phyloP scores from a whole-genome alignment of 306 rosid species.

The Dryas drummondii region DNA sequence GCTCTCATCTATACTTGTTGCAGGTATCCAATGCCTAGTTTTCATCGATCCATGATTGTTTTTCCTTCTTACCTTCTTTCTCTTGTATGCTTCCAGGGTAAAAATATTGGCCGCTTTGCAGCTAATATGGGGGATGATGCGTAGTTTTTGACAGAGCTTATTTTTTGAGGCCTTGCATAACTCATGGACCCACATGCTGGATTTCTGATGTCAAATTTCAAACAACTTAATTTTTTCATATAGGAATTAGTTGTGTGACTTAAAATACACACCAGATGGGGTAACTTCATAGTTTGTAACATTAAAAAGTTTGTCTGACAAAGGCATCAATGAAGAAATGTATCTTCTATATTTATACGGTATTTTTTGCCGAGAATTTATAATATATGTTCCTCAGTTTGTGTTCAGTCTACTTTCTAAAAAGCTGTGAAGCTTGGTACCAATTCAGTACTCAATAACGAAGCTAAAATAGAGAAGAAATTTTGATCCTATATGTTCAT shows the following conservation, averaged over 20 bases:
- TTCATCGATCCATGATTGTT: background rate
- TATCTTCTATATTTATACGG: background rate
- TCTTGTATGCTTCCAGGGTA: slow-evolving; percentile 50
- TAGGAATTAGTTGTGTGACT: background rate
- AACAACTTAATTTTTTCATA: background rate
- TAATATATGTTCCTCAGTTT: too few species aligned
- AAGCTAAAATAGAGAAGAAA: too few species aligned
- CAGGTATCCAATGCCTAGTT: too few species aligned
- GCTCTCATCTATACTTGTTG: too few species aligned
- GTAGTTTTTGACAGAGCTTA: background rate
- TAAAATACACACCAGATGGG: background rate
- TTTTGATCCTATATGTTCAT: too few species aligned
- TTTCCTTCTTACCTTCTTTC: background rate
- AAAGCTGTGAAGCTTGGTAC: too few species aligned
- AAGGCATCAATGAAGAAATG: background rate
- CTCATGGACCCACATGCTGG: background rate
- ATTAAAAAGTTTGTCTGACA: background rate
- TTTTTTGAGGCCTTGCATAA: background rate
- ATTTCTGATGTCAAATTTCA: background rate
- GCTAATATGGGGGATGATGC: slow-evolving; percentile 52
- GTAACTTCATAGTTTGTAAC: background rate
- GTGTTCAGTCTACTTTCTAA: too few species aligned
- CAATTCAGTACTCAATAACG: too few species aligned
- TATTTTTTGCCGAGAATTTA: background rate
- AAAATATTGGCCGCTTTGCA: slow-evolving; percentile 72